These are phyloP conservation scores for Plantago elongata DNA, from an alignment of 257 asterid species.

Conservation along the genomic window DNA sequence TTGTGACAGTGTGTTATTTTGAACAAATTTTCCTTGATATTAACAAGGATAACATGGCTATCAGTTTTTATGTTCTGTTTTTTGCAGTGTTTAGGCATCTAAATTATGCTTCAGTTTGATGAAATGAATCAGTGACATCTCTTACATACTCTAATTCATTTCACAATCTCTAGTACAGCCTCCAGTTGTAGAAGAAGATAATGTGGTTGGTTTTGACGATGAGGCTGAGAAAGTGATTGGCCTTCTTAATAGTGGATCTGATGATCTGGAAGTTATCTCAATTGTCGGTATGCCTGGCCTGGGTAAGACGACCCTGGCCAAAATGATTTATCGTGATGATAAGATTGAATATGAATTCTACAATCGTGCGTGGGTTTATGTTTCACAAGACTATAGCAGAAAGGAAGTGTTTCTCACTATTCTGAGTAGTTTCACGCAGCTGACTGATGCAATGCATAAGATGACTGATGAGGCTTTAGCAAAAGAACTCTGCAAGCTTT, in stretches of 20 bases:
- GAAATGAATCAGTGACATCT: not conserved
- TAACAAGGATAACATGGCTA: too few species aligned
- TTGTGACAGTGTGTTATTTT: too few species aligned
- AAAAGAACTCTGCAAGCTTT: constrained; percentile 22
- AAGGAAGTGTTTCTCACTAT: constrained; percentile 48
- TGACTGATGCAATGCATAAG: constrained; percentile 27
- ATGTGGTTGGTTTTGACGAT: constrained; percentile 45
- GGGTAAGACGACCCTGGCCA: constrained; percentile 67
- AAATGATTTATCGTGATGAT: constrained; percentile 42
- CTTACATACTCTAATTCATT: constrained; percentile 3
- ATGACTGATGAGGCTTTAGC: constrained; percentile 37
- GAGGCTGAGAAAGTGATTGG: constrained; percentile 37
- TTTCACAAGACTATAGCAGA: constrained; percentile 45
- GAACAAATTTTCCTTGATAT: too few species aligned
- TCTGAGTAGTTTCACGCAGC: constrained; percentile 21
- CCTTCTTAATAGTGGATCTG: constrained; percentile 30
- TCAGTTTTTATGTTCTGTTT: too few species aligned
- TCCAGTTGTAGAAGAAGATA: constrained; percentile 51
- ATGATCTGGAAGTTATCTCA: constrained; percentile 38
- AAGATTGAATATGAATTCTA: constrained; percentile 35
- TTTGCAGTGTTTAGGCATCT: too few species aligned
- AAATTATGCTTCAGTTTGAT: too few species aligned
- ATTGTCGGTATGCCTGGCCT: constrained; percentile 50
- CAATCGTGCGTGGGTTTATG: constrained; percentile 43
- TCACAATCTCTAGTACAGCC: constrained; percentile 21